Conservation (phyloP, 306 rosid genomes). For the Oxytropis ochrocephala region DNA sequence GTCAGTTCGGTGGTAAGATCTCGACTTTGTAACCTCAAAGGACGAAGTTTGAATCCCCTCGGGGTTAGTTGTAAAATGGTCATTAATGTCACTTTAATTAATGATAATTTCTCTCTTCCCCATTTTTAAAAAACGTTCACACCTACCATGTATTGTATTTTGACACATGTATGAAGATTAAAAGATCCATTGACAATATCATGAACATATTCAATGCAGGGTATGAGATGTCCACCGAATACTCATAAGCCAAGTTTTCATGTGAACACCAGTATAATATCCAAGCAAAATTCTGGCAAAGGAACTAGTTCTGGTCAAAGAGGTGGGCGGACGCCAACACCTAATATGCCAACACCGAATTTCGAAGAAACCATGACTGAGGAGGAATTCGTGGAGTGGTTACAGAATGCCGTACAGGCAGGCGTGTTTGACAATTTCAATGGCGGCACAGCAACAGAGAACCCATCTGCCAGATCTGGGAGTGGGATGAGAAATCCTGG, state of each 20-base stretch:
- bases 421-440: slow-evolving; percentile 57
- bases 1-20: no score
- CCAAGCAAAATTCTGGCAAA: slow-evolving; percentile 62
- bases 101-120: no score
- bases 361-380: slow-evolving; percentile 79
- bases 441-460: slow-evolving; percentile 45
- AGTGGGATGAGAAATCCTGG: slow-evolving; percentile 45
- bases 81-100: no score
- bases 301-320: slow-evolving; percentile 75
- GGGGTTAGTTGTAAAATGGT: no score
- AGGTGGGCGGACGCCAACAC: slow-evolving; percentile 57
- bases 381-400: slow-evolving; percentile 91
- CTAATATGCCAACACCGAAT: slow-evolving; percentile 56
- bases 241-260: slow-evolving; percentile 96
- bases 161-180: slow-evolving; percentile 6
- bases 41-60: no score
- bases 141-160: slow-evolving; percentile 3
- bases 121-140: not conserved
- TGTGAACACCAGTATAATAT: slow-evolving; percentile 74
- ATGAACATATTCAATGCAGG: slow-evolving; percentile 45
- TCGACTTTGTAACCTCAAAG: no score
- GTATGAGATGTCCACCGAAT: slow-evolving; percentile 92
- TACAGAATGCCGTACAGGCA: slow-evolving; percentile 72
- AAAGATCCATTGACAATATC: slow-evolving; percentile 11
- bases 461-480: slow-evolving; percentile 52